These are phyloP conservation scores for Paspalum vaginatum DNA, from an alignment of 176 grass and related monocot genomes.

Conservation along the genomic window DNA sequence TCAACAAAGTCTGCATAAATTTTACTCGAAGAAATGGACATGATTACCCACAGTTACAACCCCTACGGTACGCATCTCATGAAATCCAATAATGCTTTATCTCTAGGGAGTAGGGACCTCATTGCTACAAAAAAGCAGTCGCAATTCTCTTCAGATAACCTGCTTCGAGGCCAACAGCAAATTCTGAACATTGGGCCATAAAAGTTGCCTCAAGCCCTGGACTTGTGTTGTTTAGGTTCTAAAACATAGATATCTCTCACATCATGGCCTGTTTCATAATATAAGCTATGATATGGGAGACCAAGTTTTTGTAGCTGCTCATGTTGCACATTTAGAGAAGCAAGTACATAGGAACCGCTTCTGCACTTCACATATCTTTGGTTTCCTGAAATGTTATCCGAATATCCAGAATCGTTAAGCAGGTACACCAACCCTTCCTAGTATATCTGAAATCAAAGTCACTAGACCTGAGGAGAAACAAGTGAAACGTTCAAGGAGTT, in stretches of 20 bases:
- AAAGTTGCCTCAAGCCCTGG: background rate
- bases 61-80: background rate
- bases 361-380: conserved; percentile 38
- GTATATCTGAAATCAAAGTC: conserved; percentile 37
- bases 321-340: conserved; percentile 47
- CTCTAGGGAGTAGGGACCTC: background rate
- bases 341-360: conserved; percentile 37
- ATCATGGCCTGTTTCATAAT: conserved; percentile 36
- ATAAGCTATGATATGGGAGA: no score
- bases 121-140: background rate
- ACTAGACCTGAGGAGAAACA: conserved; percentile 29
- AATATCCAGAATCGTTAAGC: background rate
- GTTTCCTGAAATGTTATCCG: conserved; percentile 38
- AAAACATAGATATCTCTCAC: conserved; percentile 34
- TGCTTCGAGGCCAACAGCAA: conserved; percentile 18
- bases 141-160: background rate
- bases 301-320: no score
- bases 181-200: conserved; percentile 38
- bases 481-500: conserved; percentile 32
- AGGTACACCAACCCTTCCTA: conserved; percentile 33
- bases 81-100: background rate
- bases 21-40: background rate
- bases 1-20: conserved; percentile 33
- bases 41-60: background rate
- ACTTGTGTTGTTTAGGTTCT: conserved; percentile 8